Evolutionary conservation across 1,139 yeast species (phyloP).

Genomic region (Candida smagusa): DNA sequence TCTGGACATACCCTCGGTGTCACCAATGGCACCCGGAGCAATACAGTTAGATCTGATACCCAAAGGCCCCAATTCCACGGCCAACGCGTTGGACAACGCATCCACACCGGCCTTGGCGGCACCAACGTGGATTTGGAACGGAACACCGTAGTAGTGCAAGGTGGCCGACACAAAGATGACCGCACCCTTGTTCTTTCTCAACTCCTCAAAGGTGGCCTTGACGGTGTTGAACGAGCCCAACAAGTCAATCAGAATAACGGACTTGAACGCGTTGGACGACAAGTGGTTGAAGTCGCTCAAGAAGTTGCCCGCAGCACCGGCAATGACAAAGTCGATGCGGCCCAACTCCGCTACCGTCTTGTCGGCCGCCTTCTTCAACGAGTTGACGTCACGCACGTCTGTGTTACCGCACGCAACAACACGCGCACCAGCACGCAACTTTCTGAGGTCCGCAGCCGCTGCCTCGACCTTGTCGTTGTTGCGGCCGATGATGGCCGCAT

Average conservation of each 20-base stretch:
- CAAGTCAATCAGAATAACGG: slow-evolving; percentile 52
- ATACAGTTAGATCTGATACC: slow-evolving; percentile 79
- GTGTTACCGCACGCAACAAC: slow-evolving; percentile 18
- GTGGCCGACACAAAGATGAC: slow-evolving; percentile 53
- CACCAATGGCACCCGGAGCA: slow-evolving; percentile 85
- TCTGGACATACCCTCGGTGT: slow-evolving; percentile 77
- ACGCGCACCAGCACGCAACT: slow-evolving; percentile 19
- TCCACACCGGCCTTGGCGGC: slow-evolving; percentile 98
- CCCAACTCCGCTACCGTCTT: slow-evolving; percentile 22
- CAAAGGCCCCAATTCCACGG: slow-evolving; percentile 85
- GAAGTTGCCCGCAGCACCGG: slow-evolving; percentile 30
- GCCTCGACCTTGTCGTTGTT: slow-evolving; percentile 22
- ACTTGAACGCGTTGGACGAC: slow-evolving; percentile 24
- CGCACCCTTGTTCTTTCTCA: slow-evolving; percentile 24
- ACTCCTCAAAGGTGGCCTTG: slow-evolving; percentile 38
- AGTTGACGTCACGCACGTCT: slow-evolving; percentile 22
- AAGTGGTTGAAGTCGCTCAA: slow-evolving; percentile 25
- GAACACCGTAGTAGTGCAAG: slow-evolving; percentile 81
- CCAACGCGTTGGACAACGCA: slow-evolving; percentile 75
- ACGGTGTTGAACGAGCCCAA: slow-evolving; percentile 84
- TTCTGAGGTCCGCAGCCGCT: slow-evolving; percentile 63
- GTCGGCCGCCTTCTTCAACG: slow-evolving; percentile 20
- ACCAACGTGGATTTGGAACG: slow-evolving; percentile 81
- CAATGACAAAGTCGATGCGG: slow-evolving; percentile 25
- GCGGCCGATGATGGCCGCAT: slow-evolving; percentile 26